A percentile compares a stretch with the other conserved stretches of the same genome.
phyloP scores from a whole-genome alignment of 257 asterid species.

The Buddleja alternifolia region DNA sequence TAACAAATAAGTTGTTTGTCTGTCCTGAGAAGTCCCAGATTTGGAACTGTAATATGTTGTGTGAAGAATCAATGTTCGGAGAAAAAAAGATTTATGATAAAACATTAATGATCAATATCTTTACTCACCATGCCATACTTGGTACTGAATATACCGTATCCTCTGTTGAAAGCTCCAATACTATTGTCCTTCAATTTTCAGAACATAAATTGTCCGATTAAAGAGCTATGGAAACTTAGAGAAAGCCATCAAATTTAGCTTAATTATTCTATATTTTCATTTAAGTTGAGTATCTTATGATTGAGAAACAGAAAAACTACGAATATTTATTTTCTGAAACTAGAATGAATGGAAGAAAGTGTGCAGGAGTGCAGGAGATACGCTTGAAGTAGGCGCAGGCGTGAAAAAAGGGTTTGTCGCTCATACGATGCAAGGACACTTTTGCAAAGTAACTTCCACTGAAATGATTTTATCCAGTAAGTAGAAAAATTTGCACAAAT shows the following conservation, averaged over 20 bases:
- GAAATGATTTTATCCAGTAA: constrained; percentile 6
- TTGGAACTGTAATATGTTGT: constrained; percentile 52
- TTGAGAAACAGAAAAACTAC: background rate
- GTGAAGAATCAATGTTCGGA: constrained; percentile 26
- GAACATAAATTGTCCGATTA: constrained; percentile 31
- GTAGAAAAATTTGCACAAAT: background rate
- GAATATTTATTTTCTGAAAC: background rate
- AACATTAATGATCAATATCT: constrained; percentile 9
- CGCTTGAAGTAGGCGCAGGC: background rate
- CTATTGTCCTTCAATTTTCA: constrained; percentile 52
- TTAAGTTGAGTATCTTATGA: background rate
- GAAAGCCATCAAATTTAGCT: background rate
- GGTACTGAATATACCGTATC: constrained; percentile 43
- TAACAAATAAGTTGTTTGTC: constrained; percentile 48
- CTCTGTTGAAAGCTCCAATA: constrained; percentile 45
- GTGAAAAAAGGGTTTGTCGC: constrained; percentile 1
- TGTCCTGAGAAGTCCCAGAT: constrained; percentile 82
- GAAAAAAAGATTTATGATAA: constrained; percentile 24
- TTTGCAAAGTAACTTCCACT: constrained; percentile 14
- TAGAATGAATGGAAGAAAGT: background rate
- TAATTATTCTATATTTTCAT: background rate
- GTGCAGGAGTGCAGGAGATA: background rate
- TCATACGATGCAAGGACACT: background rate
- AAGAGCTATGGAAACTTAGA: constrained; percentile 5
- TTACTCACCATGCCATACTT: constrained; percentile 62